Evolutionary conservation across 2,329 filamentous ascomycete species (phyloP), one percentile per base, ranked within the genome.

Genomic region (Aaosphaeria pasadenensis): DNA sequence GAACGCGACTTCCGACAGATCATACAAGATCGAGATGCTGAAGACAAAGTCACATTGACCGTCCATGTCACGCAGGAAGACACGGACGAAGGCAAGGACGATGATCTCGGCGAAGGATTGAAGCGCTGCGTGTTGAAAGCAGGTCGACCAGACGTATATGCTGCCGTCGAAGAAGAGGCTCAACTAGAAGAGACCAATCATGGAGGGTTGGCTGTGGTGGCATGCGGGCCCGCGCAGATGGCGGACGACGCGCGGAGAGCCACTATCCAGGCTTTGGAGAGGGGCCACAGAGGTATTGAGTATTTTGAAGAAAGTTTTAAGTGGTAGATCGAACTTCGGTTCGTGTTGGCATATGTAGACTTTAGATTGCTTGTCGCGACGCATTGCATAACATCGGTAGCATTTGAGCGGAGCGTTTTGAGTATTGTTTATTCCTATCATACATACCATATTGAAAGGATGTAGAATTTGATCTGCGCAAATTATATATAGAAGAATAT

Each of bases 291-390:
- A 2, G 55, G 63, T 0, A 58, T 77, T 7, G 68, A 72, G 43
- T 77, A 77, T 54, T 69, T 76, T 36, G 75, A 78, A 52, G 75
- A 78, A 53, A 72, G 70, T 9, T 78, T 77, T 51, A 70, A 71
- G 50, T 75, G 81, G 69, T 66, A 52, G 39, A 36, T 24, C 17
- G 17, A 24, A 24, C 17, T 24, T 24, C 17, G 17, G 17, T 24
- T 24, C 17, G 17, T 24, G 17, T 24, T 24, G 17, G 17, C 17
- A 24, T 24, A 24, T 24, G 17, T 24, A 24, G 17, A 24, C 17
- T 24, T 24, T 24, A 24, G 17, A 24, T 24, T 24, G 17, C 17
- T 24, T 24, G 17, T 24, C 17, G 17, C 17, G 17, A 24, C 17
- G 17, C 17, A 24, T 24, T 24, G 17, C 17, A 24, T 24, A 24